Evolutionary conservation across 2,329 filamentous ascomycete genomes (phyloP).

Genomic region (Bisporella sp.): DNA sequence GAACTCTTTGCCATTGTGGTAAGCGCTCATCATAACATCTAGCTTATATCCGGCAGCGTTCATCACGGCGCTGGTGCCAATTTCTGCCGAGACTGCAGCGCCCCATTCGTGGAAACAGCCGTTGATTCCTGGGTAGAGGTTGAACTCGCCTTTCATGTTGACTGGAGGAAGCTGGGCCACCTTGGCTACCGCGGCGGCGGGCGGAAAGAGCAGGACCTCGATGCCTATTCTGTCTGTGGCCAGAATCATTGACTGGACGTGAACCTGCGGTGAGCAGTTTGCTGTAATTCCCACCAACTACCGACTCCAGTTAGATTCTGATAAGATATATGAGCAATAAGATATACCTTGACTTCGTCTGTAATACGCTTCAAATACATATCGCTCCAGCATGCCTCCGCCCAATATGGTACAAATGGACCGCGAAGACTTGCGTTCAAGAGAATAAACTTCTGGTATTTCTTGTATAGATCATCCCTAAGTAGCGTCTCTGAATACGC

Average conservation of each 20-base stretch:
- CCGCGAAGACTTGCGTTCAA: slow-evolving; percentile 25
- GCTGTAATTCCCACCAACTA: slow-evolving; percentile 25
- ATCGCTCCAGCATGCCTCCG: slow-evolving; percentile 21
- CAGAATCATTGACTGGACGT: slow-evolving; percentile 26
- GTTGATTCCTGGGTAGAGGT: slow-evolving; percentile 17
- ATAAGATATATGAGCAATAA: too few relatives aligned
- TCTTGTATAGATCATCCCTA: slow-evolving; percentile 19
- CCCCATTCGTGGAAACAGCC: slow-evolving; percentile 17
- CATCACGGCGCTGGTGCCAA: slow-evolving; percentile 16
- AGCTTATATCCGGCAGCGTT: slow-evolving; percentile 19
- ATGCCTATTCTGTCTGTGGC: slow-evolving; percentile 20
- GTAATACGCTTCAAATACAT: slow-evolving; percentile 20
- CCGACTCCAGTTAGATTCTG: neutral
- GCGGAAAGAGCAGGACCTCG: slow-evolving; percentile 19
- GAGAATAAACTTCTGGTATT: slow-evolving; percentile 21
- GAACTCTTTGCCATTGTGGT: slow-evolving; percentile 6
- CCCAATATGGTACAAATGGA: slow-evolving; percentile 23
- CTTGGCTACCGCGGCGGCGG: slow-evolving; percentile 7
- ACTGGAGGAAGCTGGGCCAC: neutral
- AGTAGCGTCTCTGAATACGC: slow-evolving; percentile 19
- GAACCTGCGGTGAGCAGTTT: slow-evolving; percentile 20
- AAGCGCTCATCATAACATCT: slow-evolving; percentile 21
- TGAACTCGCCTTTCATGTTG: neutral
- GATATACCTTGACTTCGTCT: slow-evolving; percentile 9
- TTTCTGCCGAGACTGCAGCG: slow-evolving; percentile 18